Conservation (phyloP, 2,329 filamentous ascomycete species). For the Aspergillus fischeri region DNA sequence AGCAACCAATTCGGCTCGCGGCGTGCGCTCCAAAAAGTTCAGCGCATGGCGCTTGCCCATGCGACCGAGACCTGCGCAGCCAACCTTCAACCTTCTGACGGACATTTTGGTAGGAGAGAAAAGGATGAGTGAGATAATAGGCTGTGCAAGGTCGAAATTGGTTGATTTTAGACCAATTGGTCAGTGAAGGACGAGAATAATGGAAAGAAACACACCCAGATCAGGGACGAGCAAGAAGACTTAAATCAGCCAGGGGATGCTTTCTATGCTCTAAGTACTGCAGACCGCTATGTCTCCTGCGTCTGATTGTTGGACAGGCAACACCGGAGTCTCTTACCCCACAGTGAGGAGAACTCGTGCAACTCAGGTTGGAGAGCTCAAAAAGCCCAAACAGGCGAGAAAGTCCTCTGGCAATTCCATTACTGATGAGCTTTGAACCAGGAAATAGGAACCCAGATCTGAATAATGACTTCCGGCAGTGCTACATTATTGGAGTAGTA, state of each 20-base stretch:
- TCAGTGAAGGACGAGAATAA: not conserved
- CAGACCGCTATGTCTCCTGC: not conserved
- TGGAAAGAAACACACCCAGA: not conserved
- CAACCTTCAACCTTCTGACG: slow-evolving; percentile 39
- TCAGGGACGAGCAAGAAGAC: not conserved
- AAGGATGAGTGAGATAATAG: not conserved
- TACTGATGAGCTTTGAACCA: not conserved
- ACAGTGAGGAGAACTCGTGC: not conserved
- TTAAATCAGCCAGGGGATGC: not conserved
- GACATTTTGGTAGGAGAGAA: slow-evolving; percentile 17
- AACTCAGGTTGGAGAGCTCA: not conserved
- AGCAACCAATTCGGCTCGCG: slow-evolving; percentile 48
- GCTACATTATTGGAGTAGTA: not conserved
- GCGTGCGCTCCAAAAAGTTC: slow-evolving; percentile 46
- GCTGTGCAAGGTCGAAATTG: not conserved
- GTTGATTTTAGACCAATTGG: not conserved
- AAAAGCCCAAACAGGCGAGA: not conserved
- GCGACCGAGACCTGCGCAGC: slow-evolving; percentile 48
- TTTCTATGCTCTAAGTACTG: not conserved
- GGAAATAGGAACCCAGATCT: not conserved
- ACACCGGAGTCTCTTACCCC: not conserved
- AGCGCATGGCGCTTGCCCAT: slow-evolving; percentile 50
- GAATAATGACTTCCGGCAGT: not conserved
- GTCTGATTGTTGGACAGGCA: not conserved
- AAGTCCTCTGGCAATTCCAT: not conserved